Base-by-base conservation (phyloP, 1,284 basidiomycete genomes). In the Cutaneotrichosporon daszewskae region DNA sequence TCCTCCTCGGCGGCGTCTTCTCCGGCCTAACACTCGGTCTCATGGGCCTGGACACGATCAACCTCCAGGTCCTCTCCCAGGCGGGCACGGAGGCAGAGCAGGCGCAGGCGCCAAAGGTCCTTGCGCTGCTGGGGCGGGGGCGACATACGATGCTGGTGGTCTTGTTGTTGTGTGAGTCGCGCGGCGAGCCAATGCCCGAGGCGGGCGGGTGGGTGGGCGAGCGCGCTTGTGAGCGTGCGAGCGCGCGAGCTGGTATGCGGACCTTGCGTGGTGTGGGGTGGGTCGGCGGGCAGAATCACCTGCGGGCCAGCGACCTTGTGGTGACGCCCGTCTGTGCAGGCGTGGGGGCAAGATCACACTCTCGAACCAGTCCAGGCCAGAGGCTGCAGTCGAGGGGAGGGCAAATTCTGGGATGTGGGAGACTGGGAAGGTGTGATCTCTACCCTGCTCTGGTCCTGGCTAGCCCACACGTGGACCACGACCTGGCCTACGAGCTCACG, bases 1-100 rank as follows among this genome's bases (percentile, higher is more conserved):
- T 68, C 2, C 32, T 66, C 7, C 52, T 64, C 10, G 72, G 73
- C 4, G 75, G 75, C 11, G 58, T 76, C 20, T 76, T 75, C 58
- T 72, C 73, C 0, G 75, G 75, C 5, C 62, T 77, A 32, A 76
- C 75, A 2, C 66, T 77, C 6, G 75, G 73, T 5, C 55, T 77
- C 31, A 76, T 76, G 75, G 74, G 74, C 18, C 59, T 73, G 23
- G 72, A 73, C 47, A 64, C 62, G 47, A 62, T 67, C 40, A 68
- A 69, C 32, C 68, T 59, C 19, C 71, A 60, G 36, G 69, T 72
- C 16, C 53, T 72, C 5, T 62, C 64, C 24, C 62, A 69, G 13
- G 69, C 73, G 0, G 74, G 74, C 10, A 71, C 66, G 4, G 54
- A 60, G 0, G 56, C 60, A 25, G 73, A 76, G 55, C 60, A 62